Evolutionary conservation across 2,329 filamentous ascomycete genomes (phyloP), one percentile per base, ranked within the genome.

Genomic region (Colletotrichum tabaci): DNA sequence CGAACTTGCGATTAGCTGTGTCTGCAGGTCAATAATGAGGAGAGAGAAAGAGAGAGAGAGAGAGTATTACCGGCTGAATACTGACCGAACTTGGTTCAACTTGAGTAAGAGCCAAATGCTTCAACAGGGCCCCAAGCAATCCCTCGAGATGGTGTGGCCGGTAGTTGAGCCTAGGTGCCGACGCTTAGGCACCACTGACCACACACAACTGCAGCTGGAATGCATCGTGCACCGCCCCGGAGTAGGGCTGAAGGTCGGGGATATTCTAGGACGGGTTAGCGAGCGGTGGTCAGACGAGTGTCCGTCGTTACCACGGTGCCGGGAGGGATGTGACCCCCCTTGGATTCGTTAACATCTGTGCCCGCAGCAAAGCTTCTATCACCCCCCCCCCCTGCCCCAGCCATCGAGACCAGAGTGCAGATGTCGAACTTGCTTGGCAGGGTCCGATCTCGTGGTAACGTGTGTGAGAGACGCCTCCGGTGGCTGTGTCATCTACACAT

Each of bases 211-310:
- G 38, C 30, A 18, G 21, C 38, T 21, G 35, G 38, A n/a, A 10
- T 21, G 8, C 6, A 4, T 6, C 35, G 1, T 55, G 38, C 61
- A 30, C 10, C 21, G 38, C 35, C 47, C 23, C 9, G 13, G n/a
- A 30, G 38, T 46, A 46, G 23, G 49, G 49, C 49, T 55, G 61
- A 55, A 35, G 35, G 21, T 63, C 49, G 61, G 49, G 10, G 16
- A 30, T 46, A 4, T 21, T 9, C 61, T 35, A 10, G 4, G 40
- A 53, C 12, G 23, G 49, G 38, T 46, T 63, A 63, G 46, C n/a
- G n/a, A 57, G n/a, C 18, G 13, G 13, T 42, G 38, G 35, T 8
- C 21, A 13, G 12, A 18, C 18, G 16, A 42, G 5, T 38, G 35
- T 38, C 9, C 35, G 35, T 6, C 55, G 21, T 57, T 30, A 57